Evolutionary conservation across 768 basidiomycete genomes (phyloP), one percentile per base, ranked within the genome.

Genomic region (Roridomyces roridus): DNA sequence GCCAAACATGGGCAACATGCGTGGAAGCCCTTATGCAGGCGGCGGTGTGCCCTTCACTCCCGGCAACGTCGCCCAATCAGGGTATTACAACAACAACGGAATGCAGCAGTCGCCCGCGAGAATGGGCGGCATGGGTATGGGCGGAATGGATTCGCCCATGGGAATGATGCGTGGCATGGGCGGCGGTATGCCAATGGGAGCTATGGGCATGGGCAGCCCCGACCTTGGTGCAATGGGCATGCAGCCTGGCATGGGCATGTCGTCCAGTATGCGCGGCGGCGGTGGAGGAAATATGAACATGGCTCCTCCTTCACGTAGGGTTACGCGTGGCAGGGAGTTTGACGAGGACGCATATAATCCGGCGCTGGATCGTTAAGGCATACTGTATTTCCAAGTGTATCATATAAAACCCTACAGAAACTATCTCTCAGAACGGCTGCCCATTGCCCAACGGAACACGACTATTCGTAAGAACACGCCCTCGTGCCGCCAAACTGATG

Each of bases 211-310:
- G 71, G 51, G 47, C 8, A 43, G 47, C 6, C 43, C 58, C 10
- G 52, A 75, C 70, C 18, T 71, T 66, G 46, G 72, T 66, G 54
- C 74, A 68, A 52, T 72, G 72, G 42, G 72, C 66, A 46, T 68
- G 69, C 52, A 57, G 40, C 55, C 17, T 21, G 60, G 55, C 6
- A 57, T 53, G 55, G 39, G 53, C 28, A 51, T 51, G 56, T 51
- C 25, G 11, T 42, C 43, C 11, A 46, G 46, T 14, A 43, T 44
- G 10, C 41, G 42, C 25, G 34, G 43, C 11, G 55, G 46, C 17
- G 49, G 45, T 12, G 55, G 55, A n/a, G 59, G 53, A 26, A 55
- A 50, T 2, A 61, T 61, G 56, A 62, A n/a, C 31, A 34, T 63
- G 61, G 36, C 46, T 6, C 61, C 61, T 42, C 61, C 37, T 14